phyloP scores from a whole-genome alignment of 164 flowering plant genomes.

The Stephania japonica region DNA sequence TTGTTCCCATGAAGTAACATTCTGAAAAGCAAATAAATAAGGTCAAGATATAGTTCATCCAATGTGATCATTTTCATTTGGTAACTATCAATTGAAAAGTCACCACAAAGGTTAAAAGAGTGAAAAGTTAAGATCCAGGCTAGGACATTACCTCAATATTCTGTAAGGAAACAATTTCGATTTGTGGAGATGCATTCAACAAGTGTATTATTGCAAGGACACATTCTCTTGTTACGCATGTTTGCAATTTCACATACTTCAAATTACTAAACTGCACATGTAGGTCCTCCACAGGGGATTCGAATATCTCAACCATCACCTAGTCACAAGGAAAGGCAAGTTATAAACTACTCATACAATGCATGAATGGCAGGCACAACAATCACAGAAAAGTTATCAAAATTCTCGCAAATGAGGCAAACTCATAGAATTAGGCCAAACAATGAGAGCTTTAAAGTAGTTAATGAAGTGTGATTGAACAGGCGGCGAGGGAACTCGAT shows the following conservation, averaged over 20 bases:
- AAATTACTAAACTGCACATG: constrained; percentile 2
- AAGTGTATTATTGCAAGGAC: not conserved
- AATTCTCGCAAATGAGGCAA: too few relatives aligned
- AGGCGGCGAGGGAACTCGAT: not conserved
- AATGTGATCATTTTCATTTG: too few relatives aligned
- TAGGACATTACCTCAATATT: constrained; percentile 3
- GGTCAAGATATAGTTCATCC: not conserved
- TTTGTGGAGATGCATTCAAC: not conserved
- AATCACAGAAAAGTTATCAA: too few relatives aligned
- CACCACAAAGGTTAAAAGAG: too few relatives aligned
- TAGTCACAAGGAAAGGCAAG: not conserved
- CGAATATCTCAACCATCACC: not conserved
- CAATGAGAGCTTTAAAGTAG: too few relatives aligned
- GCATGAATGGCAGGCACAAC: too few relatives aligned
- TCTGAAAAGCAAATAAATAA: not conserved
- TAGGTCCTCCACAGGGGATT: not conserved
- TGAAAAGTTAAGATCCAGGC: too few relatives aligned
- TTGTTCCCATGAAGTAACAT: not conserved
- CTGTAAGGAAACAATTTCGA: constrained; percentile 10
- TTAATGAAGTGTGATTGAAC: too few relatives aligned
- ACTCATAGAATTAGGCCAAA: too few relatives aligned
- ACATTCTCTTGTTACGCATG: not conserved
- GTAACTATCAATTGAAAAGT: too few relatives aligned
- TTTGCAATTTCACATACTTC: constrained; percentile 8
- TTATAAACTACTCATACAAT: not conserved